phyloP scores from a whole-genome alignment of 805 yeast genomes.

The Ogataea haglerorum region DNA sequence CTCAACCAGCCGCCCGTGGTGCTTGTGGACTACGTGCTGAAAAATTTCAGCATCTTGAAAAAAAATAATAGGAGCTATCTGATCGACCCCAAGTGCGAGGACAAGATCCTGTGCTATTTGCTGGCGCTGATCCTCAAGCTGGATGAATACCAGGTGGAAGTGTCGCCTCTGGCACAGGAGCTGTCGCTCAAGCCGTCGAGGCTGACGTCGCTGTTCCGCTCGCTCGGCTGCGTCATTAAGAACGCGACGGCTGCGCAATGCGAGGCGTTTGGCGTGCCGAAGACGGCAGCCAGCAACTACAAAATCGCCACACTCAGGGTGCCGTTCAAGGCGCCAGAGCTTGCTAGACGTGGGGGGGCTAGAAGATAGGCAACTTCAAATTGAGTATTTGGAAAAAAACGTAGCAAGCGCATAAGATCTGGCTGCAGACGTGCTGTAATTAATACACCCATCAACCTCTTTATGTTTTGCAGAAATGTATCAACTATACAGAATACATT shows the following conservation, averaged over 20 bases:
- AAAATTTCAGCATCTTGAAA: conserved; percentile 65
- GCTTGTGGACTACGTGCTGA: conserved; percentile 67
- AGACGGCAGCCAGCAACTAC: conserved; percentile 48
- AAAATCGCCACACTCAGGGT: conserved; percentile 82
- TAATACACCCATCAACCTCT: no score
- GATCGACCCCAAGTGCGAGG: conserved; percentile 86
- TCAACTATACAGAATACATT: background rate
- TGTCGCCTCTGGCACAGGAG: conserved; percentile 82
- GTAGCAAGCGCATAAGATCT: no score
- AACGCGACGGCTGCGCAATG: conserved; percentile 71
- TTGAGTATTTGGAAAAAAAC: no score
- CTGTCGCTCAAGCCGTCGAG: conserved; percentile 75
- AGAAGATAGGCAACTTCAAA: no score
- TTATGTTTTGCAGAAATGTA: background rate
- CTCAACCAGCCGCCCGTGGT: conserved; percentile 73
- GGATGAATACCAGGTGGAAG: conserved; percentile 69
- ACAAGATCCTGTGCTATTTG: conserved; percentile 76
- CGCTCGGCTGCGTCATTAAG: conserved; percentile 79
- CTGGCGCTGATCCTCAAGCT: conserved; percentile 71
- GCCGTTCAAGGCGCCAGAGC: conserved; percentile 86
- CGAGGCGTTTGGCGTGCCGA: conserved; percentile 66
- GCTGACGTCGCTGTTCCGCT: conserved; percentile 63
- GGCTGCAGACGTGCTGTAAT: no score
- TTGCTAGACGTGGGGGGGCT: conserved; percentile 48
- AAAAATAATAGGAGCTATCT: conserved; percentile 72